A percentile compares a stretch with the other conserved stretches of the same genome.
Conservation (phyloP, 352 stramenopile genomes). For the Pythium inflatum region DNA sequence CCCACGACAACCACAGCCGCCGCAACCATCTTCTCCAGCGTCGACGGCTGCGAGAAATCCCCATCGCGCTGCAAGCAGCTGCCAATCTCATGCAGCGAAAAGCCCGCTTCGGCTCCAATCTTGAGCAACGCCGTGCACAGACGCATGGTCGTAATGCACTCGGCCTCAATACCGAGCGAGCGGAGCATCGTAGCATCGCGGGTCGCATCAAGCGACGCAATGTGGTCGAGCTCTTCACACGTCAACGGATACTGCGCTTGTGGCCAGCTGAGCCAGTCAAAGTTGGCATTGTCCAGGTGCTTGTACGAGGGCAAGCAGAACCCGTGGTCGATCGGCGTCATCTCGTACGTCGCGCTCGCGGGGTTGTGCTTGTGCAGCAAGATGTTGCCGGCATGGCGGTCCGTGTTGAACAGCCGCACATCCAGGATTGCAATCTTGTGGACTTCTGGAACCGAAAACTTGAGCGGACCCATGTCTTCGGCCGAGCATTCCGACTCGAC, state of each 20-base stretch:
- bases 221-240: slow-evolving; percentile 71
- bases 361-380: slow-evolving; percentile 50
- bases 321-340: slow-evolving; percentile 90
- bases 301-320: slow-evolving; percentile 85
- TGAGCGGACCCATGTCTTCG: slow-evolving; percentile 88
- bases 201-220: slow-evolving; percentile 62
- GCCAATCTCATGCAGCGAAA: slow-evolving; percentile 87
- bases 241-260: slow-evolving; percentile 90
- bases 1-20: slow-evolving; percentile 43
- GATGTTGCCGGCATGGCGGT: slow-evolving; percentile 89
- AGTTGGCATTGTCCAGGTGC: slow-evolving; percentile 78
- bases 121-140: slow-evolving; percentile 79
- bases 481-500: slow-evolving; percentile 81
- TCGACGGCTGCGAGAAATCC: slow-evolving; percentile 76
- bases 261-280: slow-evolving; percentile 89
- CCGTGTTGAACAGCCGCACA: slow-evolving; percentile 88
- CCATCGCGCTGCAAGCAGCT: slow-evolving; percentile 79
- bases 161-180: slow-evolving; percentile 77
- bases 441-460: slow-evolving; percentile 83
- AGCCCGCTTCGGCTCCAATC: slow-evolving; percentile 74
- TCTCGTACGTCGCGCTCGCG: slow-evolving; percentile 73
- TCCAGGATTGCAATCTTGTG: slow-evolving; percentile 91
- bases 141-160: slow-evolving; percentile 82
- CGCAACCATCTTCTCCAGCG: slow-evolving; percentile 72
- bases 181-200: slow-evolving; percentile 67